A percentile compares a stretch with the other conserved stretches of the same genome.
phyloP scores from a whole-genome alignment of 805 yeast species.

The Priceomyces fermenticarens region DNA sequence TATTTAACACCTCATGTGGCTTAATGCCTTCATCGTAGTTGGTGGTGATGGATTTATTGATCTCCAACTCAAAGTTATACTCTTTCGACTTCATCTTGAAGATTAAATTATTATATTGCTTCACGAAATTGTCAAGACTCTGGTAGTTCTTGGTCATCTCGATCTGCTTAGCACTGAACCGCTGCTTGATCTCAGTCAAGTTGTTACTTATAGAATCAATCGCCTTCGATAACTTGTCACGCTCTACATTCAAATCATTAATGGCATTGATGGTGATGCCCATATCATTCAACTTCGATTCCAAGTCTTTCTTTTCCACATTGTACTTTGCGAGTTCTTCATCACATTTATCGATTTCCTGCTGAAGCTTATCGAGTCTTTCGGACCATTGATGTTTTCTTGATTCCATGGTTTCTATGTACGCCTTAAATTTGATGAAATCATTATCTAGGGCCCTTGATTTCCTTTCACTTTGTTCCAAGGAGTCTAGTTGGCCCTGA shows the following conservation, averaged over 20 bases:
- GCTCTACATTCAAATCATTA: conserved; percentile 58
- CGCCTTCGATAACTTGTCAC: conserved; percentile 54
- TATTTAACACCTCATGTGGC: conserved; percentile 39
- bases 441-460: conserved; percentile 67
- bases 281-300: conserved; percentile 42
- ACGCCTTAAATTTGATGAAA: conserved; percentile 65
- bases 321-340: conserved; percentile 41
- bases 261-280: conserved; percentile 64
- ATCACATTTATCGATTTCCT: conserved; percentile 49
- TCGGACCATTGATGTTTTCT: conserved; percentile 63
- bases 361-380: conserved; percentile 53
- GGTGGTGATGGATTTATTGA: conserved; percentile 15
- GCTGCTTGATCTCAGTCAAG: conserved; percentile 45
- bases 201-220: conserved; percentile 45
- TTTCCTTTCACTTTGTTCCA: conserved; percentile 54
- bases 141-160: conserved; percentile 50
- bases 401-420: conserved; percentile 63
- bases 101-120: conserved; percentile 54
- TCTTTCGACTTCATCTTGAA: conserved; percentile 40
- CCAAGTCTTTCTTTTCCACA: conserved; percentile 37
- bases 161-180: conserved; percentile 46
- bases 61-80: conserved; percentile 38
- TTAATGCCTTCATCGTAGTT: conserved; percentile 12
- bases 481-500: conserved; percentile 41
- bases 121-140: conserved; percentile 49